Evolutionary conservation across 495 filamentous ascomycete genomes (phyloP).

Genomic region (Daldinia decipiens): DNA sequence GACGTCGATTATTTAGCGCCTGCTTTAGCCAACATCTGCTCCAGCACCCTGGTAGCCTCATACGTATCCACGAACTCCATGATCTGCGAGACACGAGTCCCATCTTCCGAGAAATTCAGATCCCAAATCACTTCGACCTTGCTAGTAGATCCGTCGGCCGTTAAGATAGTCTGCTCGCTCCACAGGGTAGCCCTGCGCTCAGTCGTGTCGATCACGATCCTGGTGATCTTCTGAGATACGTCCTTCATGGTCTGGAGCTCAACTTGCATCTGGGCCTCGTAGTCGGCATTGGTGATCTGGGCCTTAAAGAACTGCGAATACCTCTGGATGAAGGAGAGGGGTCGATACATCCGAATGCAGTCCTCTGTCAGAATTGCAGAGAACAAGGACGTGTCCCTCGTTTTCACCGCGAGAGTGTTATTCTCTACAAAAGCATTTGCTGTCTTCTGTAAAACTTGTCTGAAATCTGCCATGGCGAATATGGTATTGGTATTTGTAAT

Average conservation of each 20-base stretch:
- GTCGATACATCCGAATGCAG: neutral
- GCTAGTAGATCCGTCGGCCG: neutral
- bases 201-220: neutral
- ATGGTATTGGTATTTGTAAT: neutral
- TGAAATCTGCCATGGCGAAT: neutral
- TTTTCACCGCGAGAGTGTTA: neutral
- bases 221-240: neutral
- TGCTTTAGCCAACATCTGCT: neutral
- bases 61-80: neutral
- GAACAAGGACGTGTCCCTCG: neutral
- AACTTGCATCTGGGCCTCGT: conserved; percentile 28
- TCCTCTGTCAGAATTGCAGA: neutral
- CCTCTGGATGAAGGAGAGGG: conserved; percentile 8
- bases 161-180: neutral
- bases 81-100: neutral
- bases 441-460: neutral
- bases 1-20: neutral
- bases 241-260: conserved; percentile 28
- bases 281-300: conserved; percentile 25
- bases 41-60: neutral
- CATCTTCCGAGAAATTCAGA: neutral
- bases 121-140: neutral
- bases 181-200: neutral
- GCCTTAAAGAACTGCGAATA: conserved; percentile 33
- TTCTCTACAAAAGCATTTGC: neutral